Evolutionary conservation across 176 grass and related monocot genomes (phyloP).

Genomic region (Zea luxurians): DNA sequence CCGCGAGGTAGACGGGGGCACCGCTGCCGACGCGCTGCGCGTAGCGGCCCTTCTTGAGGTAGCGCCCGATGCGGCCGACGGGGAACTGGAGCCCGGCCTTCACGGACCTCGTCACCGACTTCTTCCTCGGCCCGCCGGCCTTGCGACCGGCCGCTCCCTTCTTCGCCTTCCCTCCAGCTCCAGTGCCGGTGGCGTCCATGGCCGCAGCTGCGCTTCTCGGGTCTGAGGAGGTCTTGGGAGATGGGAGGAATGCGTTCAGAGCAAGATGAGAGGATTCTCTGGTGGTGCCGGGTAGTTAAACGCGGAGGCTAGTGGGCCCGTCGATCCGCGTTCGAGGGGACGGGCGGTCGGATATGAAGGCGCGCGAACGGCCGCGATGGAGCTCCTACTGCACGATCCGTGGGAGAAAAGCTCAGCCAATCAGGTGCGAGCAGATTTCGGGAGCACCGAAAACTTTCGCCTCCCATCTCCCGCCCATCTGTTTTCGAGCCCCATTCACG

Average conservation of each 20-base stretch:
- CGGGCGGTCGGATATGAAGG: slow-evolving; percentile 12
- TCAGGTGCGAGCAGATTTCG: slow-evolving; percentile 7
- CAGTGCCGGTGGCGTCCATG: slow-evolving; percentile 36
- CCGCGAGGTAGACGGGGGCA: slow-evolving; percentile 70
- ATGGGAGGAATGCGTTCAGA: background rate
- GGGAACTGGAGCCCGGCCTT: slow-evolving; percentile 90
- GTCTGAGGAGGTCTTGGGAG: background rate
- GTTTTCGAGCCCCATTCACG: too few relatives aligned
- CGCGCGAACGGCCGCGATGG: background rate
- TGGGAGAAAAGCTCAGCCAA: slow-evolving; percentile 25
- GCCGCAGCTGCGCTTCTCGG: background rate
- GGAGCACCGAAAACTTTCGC: too few relatives aligned
- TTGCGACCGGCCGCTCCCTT: slow-evolving; percentile 51
- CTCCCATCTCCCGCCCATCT: too few relatives aligned
- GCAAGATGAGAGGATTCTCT: background rate
- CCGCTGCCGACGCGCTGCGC: slow-evolving; percentile 57
- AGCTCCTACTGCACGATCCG: slow-evolving; percentile 11
- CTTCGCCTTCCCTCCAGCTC: slow-evolving; percentile 45
- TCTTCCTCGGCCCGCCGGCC: slow-evolving; percentile 55
- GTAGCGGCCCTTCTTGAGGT: slow-evolving; percentile 79
- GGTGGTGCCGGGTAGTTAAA: background rate
- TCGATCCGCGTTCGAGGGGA: slow-evolving; percentile 29
- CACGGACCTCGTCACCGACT: slow-evolving; percentile 51
- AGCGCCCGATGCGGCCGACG: slow-evolving; percentile 75
- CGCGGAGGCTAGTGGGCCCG: slow-evolving; percentile 25